Evolutionary conservation across 306 rosid genomes (phyloP), one percentile per base, ranked within the genome.

Genomic region (Ammopiptanthus mongolicus): DNA sequence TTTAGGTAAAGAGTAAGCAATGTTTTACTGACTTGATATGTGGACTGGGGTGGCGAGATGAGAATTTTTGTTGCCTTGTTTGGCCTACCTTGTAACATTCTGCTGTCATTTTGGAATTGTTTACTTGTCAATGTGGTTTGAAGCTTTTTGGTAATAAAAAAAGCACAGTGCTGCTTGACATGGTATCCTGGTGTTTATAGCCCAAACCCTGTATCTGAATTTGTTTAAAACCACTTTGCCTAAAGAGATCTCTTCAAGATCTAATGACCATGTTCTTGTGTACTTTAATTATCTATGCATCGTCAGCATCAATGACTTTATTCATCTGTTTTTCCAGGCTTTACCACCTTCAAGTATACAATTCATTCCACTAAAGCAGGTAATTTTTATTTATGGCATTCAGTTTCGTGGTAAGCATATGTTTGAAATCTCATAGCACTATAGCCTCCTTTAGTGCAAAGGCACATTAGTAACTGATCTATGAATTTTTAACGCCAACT

Each of bases 361-460:
- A 70, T 94, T 94, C 80, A 88, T 78, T 0, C 98, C 98, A 19
- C 83, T 94, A 44, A 88, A 95, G 82, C 97, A 95, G 98, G 97
- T 95, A 81, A 21, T 12, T 23, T 78, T 50, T 53, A 13, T 78
- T 64, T 39, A 15, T 63, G 57, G 8, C 53, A n/a, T 36, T 55
- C 71, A 23, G 14, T 63, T 70, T 79, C 42, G 64, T 64, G 59
- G 31, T 57, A 18, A 33, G 23, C 61, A 55, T 59, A 36, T 69
- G 14, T 60, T 71, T 72, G 25, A 68, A 71, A 59, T 75, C 4
- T 75, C 41, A 36, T 73, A 36, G 65, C 63, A 9, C 48, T 61
- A 62, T 33, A 37, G 12, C 71, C 14, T 71, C 62, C 51, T 62
- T 61, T 83, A 53, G 55, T 70, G 34, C 64, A 48, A 56, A 75